Percentiles rank a stretch among this genome's conserved stretches.
Conservation (phyloP, 2,329 filamentous ascomycete genomes). For the Mollisia scopiformis region DNA sequence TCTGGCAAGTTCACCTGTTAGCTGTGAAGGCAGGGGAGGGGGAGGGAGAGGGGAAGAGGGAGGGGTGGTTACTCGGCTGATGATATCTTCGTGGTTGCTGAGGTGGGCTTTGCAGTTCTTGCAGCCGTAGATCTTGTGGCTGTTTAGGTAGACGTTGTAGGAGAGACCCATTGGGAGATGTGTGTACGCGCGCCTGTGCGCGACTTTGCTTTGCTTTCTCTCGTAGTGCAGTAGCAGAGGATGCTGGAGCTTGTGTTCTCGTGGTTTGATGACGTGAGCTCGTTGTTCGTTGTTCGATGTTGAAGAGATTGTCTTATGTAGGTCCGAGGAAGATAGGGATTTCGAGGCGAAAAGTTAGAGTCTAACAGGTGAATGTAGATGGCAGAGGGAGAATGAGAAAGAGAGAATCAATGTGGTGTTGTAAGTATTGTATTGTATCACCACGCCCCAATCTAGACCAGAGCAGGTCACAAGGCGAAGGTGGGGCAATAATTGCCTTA, state of each 20-base stretch:
- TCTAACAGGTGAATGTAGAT: neutral
- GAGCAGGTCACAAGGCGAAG: neutral
- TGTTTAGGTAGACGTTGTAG: slow-evolving; percentile 90
- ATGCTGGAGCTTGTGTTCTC: neutral
- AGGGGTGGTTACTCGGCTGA: slow-evolving; percentile 71
- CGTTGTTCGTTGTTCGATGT: neutral
- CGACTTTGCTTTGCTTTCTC: neutral
- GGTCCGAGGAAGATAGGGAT: too few relatives aligned
- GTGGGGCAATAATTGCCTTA: neutral
- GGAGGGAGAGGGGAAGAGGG: slow-evolving; percentile 14
- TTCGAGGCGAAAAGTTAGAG: neutral
- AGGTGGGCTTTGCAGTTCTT: slow-evolving; percentile 95
- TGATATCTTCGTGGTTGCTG: slow-evolving; percentile 93
- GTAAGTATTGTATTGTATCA: neutral
- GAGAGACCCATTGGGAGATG: slow-evolving; percentile 72
- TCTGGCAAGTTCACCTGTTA: slow-evolving; percentile 54
- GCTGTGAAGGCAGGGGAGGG: neutral
- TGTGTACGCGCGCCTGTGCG: slow-evolving; percentile 1
- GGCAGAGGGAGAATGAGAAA: neutral
- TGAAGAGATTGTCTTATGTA: neutral
- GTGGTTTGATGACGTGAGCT: neutral
- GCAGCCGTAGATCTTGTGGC: slow-evolving; percentile 88
- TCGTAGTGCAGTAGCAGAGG: neutral
- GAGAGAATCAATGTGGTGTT: neutral
- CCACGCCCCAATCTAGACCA: neutral